These are phyloP conservation scores for Microbotryum silenes-acaulis DNA, from an alignment of 1,284 basidiomycete species.

Conservation along the genomic window DNA sequence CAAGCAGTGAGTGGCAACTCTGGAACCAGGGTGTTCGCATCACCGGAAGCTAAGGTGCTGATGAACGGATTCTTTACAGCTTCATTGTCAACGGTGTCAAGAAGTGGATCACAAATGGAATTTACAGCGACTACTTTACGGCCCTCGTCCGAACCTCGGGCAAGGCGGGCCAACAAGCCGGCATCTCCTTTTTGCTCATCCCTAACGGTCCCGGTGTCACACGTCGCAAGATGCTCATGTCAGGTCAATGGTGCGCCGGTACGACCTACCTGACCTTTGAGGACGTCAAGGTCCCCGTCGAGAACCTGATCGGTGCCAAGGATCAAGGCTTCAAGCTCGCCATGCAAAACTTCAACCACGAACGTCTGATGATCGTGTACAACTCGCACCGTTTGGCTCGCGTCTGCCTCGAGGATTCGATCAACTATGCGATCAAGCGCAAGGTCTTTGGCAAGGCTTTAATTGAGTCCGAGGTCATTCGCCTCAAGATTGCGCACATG, in stretches of 20 bases:
- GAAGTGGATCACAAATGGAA: slow-evolving; percentile 31
- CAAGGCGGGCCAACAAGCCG: slow-evolving; percentile 34
- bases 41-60: background rate
- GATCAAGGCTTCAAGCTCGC: slow-evolving; percentile 19
- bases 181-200: slow-evolving; percentile 40
- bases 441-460: slow-evolving; percentile 31
- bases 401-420: slow-evolving; percentile 29
- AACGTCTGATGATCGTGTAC: slow-evolving; percentile 15
- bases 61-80: slow-evolving; percentile 16
- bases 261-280: slow-evolving; percentile 41
- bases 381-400: slow-evolving; percentile 23
- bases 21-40: background rate
- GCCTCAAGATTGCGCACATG: slow-evolving; percentile 36
- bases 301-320: slow-evolving; percentile 39
- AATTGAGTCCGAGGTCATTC: slow-evolving; percentile 33
- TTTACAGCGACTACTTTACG: slow-evolving; percentile 32
- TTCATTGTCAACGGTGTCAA: slow-evolving; percentile 27
- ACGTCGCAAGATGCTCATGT: slow-evolving; percentile 15
- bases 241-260: slow-evolving; percentile 36
- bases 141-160: slow-evolving; percentile 35
- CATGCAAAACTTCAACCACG: slow-evolving; percentile 26
- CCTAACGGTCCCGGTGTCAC: slow-evolving; percentile 32
- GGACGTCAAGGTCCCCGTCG: slow-evolving; percentile 37
- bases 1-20: slow-evolving; percentile 30
- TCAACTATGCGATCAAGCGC: slow-evolving; percentile 28